These are phyloP conservation scores for Baeospora myosura DNA, from an alignment of 1,284 basidiomycete species.

Conservation along the genomic window DNA sequence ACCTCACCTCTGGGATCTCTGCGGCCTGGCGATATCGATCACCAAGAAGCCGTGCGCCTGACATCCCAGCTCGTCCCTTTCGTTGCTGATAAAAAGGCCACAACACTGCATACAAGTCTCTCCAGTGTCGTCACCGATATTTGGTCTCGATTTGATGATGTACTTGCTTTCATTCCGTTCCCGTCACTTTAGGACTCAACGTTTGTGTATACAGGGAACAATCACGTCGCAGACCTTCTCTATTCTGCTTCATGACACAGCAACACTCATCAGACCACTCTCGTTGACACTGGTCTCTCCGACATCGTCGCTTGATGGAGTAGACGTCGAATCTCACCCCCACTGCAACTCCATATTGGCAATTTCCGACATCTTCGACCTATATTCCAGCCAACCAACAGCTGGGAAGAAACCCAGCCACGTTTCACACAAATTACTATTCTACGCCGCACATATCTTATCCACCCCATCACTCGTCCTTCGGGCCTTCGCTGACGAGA, in stretches of 20 bases:
- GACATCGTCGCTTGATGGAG: slow-evolving; percentile 9
- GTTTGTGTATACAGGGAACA: slow-evolving; percentile 28
- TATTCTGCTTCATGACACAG: slow-evolving; percentile 47
- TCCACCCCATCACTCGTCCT: slow-evolving; percentile 35
- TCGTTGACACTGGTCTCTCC: slow-evolving; percentile 28
- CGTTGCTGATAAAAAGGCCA: slow-evolving; percentile 49
- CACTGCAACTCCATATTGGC: slow-evolving; percentile 35
- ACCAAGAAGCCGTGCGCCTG: slow-evolving; percentile 35
- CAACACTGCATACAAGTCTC: slow-evolving; percentile 38
- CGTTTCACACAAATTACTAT: slow-evolving; percentile 45
- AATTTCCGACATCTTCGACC: slow-evolving; percentile 43
- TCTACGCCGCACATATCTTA: slow-evolving; percentile 48
- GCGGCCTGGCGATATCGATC: slow-evolving; percentile 32
- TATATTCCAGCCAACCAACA: slow-evolving; percentile 25
- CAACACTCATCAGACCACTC: slow-evolving; percentile 40
- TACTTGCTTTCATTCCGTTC: slow-evolving; percentile 22
- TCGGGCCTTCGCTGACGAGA: slow-evolving; percentile 35
- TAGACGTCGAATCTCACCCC: slow-evolving; percentile 26
- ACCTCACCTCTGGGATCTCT: slow-evolving; percentile 45
- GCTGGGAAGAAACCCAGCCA: slow-evolving; percentile 27
- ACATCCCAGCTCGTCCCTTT: slow-evolving; percentile 55
- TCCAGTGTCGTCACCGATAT: slow-evolving; percentile 47
- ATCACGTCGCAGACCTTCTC: slow-evolving; percentile 40
- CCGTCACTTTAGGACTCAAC: slow-evolving; percentile 4
- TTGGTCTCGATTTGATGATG: slow-evolving; percentile 52